Conservation (phyloP, 2,329 filamentous ascomycete genomes). For the Fusarium sp. region DNA sequence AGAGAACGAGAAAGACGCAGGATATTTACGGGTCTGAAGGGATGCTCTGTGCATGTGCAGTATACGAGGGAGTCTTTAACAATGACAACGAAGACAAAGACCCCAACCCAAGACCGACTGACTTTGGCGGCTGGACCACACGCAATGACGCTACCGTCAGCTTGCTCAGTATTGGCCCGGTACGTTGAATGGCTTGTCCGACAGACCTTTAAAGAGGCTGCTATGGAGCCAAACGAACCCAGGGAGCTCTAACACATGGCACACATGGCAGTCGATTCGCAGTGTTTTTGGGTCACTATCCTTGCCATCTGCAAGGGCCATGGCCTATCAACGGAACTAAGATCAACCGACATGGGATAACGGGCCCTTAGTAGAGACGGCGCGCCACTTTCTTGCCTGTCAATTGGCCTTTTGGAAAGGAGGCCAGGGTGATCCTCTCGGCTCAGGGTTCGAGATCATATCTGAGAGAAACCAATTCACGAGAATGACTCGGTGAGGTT, state of each 20-base stretch:
- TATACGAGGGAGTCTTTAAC: slow-evolving; percentile 37
- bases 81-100: slow-evolving; percentile 35
- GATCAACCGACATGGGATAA: slow-evolving; percentile 34
- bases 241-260: slow-evolving; percentile 32
- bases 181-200: slow-evolving; percentile 25
- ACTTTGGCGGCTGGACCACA: slow-evolving; percentile 31
- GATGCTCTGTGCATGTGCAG: slow-evolving; percentile 28
- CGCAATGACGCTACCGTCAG: slow-evolving; percentile 38
- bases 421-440: slow-evolving; percentile 17
- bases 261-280: slow-evolving; percentile 30
- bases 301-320: slow-evolving; percentile 46
- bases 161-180: slow-evolving; percentile 35
- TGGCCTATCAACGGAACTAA: slow-evolving; percentile 41
- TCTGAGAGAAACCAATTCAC: neutral
- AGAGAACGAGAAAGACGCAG: slow-evolving; percentile 11
- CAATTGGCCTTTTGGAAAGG: slow-evolving; percentile 38
- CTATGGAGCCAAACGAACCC: slow-evolving; percentile 30
- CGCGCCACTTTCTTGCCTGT: slow-evolving; percentile 33
- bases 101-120: slow-evolving; percentile 12
- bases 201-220: slow-evolving; percentile 24
- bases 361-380: slow-evolving; percentile 24
- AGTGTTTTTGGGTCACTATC: slow-evolving; percentile 35
- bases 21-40: slow-evolving; percentile 30
- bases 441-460: slow-evolving; percentile 31
- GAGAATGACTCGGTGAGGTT: neutral